These are phyloP conservation scores for Fusarium keratoplasticum DNA, from an alignment of 2,329 filamentous ascomycete species.

Conservation along the genomic window DNA sequence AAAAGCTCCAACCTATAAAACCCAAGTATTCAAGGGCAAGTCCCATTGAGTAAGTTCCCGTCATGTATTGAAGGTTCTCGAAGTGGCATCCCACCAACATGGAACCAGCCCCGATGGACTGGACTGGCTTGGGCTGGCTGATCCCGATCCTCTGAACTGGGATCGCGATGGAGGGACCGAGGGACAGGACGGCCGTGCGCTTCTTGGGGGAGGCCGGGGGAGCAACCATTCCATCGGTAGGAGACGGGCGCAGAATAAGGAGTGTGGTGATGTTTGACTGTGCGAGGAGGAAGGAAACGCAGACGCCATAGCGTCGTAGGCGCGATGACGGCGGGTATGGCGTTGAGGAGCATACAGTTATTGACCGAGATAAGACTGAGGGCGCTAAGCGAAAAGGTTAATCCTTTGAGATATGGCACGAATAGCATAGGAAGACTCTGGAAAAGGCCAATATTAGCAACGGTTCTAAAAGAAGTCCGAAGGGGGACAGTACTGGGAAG, in stretches of 20 bases:
- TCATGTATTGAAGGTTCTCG: not conserved
- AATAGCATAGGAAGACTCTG: not conserved
- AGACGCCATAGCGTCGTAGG: conserved; percentile 25
- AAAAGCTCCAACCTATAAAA: not conserved
- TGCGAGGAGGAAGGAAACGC: conserved; percentile 16
- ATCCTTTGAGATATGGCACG: not conserved
- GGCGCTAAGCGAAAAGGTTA: conserved; percentile 1
- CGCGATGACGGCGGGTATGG: conserved; percentile 27
- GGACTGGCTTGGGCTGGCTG: conserved; percentile 18
- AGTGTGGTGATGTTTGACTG: conserved; percentile 8
- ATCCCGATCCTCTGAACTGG: conserved; percentile 29
- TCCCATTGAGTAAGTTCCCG: not conserved
- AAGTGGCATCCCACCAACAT: conserved; percentile 7
- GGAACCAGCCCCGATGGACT: conserved; percentile 4
- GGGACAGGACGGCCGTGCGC: conserved; percentile 6
- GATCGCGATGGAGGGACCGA: conserved; percentile 7
- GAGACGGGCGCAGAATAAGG: conserved; percentile 7
- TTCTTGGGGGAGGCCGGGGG: not conserved
- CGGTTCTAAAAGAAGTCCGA: not conserved
- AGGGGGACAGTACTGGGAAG: not conserved
- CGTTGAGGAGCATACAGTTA: conserved; percentile 7
- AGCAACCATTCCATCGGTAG: conserved; percentile 35
- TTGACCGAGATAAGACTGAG: conserved; percentile 10
- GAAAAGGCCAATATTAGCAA: not conserved
- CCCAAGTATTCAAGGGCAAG: not conserved